These are phyloP conservation scores for Kwoniella newhampshirensis DNA, from an alignment of 768 basidiomycete species.

Conservation along the genomic window DNA sequence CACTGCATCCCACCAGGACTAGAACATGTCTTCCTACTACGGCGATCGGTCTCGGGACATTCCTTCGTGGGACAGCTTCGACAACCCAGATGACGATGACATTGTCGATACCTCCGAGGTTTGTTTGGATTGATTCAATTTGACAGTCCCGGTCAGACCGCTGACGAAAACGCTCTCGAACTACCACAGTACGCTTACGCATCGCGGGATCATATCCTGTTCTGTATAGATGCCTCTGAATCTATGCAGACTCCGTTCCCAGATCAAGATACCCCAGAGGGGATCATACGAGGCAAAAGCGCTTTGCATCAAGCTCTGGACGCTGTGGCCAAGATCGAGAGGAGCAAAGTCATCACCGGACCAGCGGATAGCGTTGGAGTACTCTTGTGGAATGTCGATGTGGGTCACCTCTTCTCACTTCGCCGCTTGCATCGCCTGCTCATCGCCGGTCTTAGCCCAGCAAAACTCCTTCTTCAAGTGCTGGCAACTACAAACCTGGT, in stretches of 20 bases:
- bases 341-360: slow-evolving; percentile 81
- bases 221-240: slow-evolving; percentile 88
- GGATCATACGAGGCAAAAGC: slow-evolving; percentile 59
- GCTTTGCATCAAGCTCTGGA: slow-evolving; percentile 77
- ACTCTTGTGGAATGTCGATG: slow-evolving; percentile 77
- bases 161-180: neutral
- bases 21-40: slow-evolving; percentile 42
- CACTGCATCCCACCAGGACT: neutral
- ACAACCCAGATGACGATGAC: slow-evolving; percentile 43
- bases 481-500: slow-evolving; percentile 45
- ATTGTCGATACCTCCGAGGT: slow-evolving; percentile 46
- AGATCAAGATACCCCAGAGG: slow-evolving; percentile 60
- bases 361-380: slow-evolving; percentile 90
- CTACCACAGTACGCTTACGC: slow-evolving; percentile 64
- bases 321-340: slow-evolving; percentile 80
- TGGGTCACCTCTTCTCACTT: slow-evolving; percentile 12
- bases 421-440: too few species aligned
- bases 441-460: slow-evolving; percentile 66
- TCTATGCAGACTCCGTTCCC: slow-evolving; percentile 79
- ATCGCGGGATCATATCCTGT: slow-evolving; percentile 83
- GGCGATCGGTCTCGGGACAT: slow-evolving; percentile 35
- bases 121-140: neutral
- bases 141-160: neutral
- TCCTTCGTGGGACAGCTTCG: slow-evolving; percentile 43
- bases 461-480: slow-evolving; percentile 53